phyloP scores from a whole-genome alignment of 169 alveolate species.

The Babesia divergens region DNA sequence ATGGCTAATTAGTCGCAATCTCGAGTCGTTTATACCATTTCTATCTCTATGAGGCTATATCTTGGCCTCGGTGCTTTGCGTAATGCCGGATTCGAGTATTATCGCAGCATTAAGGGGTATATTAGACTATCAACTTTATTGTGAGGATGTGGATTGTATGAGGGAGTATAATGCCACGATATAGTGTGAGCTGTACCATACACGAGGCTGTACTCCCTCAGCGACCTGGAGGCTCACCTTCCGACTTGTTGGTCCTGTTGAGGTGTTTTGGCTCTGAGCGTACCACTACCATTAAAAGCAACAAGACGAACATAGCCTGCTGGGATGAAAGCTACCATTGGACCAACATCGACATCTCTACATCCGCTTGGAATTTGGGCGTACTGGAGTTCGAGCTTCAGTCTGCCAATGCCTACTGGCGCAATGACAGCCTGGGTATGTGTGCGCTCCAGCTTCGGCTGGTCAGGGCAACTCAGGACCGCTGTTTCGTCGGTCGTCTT shows the following conservation, averaged over 20 bases:
- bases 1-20: too few species aligned
- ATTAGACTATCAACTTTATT: background rate
- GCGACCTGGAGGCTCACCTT: conserved; percentile 67
- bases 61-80: too few species aligned
- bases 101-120: background rate
- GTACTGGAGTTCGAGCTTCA: conserved; percentile 87
- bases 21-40: too few species aligned
- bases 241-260: conserved; percentile 84
- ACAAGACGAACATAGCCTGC: conserved; percentile 82
- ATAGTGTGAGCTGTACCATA: conserved; percentile 80
- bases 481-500: conserved; percentile 75
- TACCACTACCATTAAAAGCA: conserved; percentile 78
- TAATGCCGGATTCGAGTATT: too few species aligned
- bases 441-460: conserved; percentile 82
- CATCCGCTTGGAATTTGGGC: conserved; percentile 84
- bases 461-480: conserved; percentile 79
- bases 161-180: conserved; percentile 60
- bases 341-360: conserved; percentile 80
- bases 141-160: too few species aligned
- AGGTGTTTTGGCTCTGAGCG: conserved; percentile 86
- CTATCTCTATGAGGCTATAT: too few species aligned
- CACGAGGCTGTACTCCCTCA: conserved; percentile 80
- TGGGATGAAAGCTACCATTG: conserved; percentile 89
- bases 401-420: conserved; percentile 88
- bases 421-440: conserved; percentile 83